phyloP scores from a whole-genome alignment of 2,329 filamentous ascomycete genomes.

The Fusarium begoniae region DNA sequence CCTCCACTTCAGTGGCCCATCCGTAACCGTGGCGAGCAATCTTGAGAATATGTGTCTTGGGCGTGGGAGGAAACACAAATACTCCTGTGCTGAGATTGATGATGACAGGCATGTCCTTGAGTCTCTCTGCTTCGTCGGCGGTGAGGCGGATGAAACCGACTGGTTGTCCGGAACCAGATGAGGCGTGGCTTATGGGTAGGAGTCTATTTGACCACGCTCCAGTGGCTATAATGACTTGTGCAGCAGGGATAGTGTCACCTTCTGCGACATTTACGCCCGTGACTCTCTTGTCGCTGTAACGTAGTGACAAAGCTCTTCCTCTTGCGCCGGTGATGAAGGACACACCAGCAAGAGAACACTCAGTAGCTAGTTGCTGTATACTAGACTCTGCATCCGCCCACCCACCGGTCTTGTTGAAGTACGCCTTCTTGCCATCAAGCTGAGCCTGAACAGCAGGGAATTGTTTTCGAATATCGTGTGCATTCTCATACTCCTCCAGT shows the following conservation, averaged over 20 bases:
- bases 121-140: constrained; percentile 61
- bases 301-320: constrained; percentile 42
- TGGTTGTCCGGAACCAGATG: constrained; percentile 71
- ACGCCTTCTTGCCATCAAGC: constrained; percentile 40
- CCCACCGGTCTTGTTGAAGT: constrained; percentile 44
- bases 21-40: constrained; percentile 69
- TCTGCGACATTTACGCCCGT: constrained; percentile 40
- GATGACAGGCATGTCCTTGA: constrained; percentile 66
- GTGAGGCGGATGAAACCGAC: constrained; percentile 72
- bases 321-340: constrained; percentile 44
- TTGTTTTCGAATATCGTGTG: constrained; percentile 17
- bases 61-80: constrained; percentile 63
- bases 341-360: constrained; percentile 44
- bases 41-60: constrained; percentile 62
- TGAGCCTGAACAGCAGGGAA: constrained; percentile 34
- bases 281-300: constrained; percentile 23
- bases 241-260: constrained; percentile 59
- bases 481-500: constrained; percentile 40
- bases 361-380: constrained; percentile 39
- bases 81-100: constrained; percentile 64
- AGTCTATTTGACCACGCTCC: constrained; percentile 70
- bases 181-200: constrained; percentile 69
- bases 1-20: constrained; percentile 50
- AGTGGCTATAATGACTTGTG: constrained; percentile 70
- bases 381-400: constrained; percentile 46